A percentile compares a stretch with the other conserved stretches of the same genome.
These are phyloP conservation scores for Haplosporangium sp. DNA, from an alignment of 371 early-diverging fungal genomes.

Conservation along the genomic window DNA sequence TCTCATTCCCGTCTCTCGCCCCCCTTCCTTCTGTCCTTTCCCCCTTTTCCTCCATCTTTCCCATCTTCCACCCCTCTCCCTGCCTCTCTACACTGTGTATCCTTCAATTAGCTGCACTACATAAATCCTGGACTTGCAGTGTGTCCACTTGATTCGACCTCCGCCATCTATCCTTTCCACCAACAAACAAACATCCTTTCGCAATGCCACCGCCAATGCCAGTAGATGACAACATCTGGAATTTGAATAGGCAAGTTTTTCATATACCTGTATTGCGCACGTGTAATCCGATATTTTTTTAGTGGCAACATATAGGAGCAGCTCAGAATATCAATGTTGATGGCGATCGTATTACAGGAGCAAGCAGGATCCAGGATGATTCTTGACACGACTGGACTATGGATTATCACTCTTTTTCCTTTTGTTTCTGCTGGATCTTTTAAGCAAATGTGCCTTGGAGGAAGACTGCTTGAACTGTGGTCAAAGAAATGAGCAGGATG, in stretches of 20 bases:
- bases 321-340: neutral
- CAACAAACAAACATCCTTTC: neutral
- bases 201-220: conserved; percentile 55
- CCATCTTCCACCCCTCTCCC: neutral
- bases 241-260: conserved; percentile 41
- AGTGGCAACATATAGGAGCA: neutral
- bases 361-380: too few relatives aligned
- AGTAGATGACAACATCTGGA: conserved; percentile 55
- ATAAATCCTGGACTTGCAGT: too few relatives aligned
- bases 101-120: too few relatives aligned
- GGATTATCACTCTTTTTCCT: too few relatives aligned
- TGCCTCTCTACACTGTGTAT: neutral
- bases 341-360: too few relatives aligned
- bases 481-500: too few relatives aligned
- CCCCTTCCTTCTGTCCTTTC: neutral
- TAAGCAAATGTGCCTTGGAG: too few relatives aligned
- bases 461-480: too few relatives aligned
- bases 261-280: neutral
- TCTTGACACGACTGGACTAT: too few relatives aligned
- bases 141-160: too few relatives aligned
- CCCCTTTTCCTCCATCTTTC: neutral
- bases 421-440: too few relatives aligned
- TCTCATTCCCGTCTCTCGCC: neutral
- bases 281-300: neutral
- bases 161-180: neutral